Conservation (phyloP, 192 early-diverging fungal genomes). For the Coemansia pectinata region DNA sequence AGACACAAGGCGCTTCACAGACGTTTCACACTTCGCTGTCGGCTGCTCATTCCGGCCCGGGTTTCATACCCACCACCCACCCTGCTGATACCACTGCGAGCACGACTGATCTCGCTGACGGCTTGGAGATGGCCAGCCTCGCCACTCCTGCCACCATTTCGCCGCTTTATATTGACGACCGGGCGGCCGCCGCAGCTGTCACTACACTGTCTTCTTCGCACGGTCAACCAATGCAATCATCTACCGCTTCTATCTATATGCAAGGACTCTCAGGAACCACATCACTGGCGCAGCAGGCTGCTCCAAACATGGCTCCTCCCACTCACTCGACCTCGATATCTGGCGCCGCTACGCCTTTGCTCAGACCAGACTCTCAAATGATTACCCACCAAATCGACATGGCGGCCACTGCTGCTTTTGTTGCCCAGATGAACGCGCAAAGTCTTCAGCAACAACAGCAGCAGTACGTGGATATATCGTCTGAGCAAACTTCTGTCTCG, state of each 20-base stretch:
- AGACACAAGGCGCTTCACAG: slow-evolving; percentile 13
- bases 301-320: slow-evolving; percentile 7
- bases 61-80: slow-evolving; percentile 2
- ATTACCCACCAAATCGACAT: neutral
- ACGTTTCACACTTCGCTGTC: slow-evolving; percentile 17
- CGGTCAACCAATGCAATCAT: neutral
- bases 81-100: neutral
- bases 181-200: neutral
- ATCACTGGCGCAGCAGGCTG: neutral
- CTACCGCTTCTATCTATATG: slow-evolving; percentile 9
- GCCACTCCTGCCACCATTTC: slow-evolving; percentile 10
- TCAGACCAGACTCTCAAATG: neutral
- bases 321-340: neutral
- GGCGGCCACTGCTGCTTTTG: neutral
- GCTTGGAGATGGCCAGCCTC: slow-evolving; percentile 8
- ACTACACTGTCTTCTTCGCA: slow-evolving; percentile 1
- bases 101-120: slow-evolving; percentile 3
- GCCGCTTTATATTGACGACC: slow-evolving; percentile 17
- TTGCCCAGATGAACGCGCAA: neutral
- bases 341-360: neutral
- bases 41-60: neutral
- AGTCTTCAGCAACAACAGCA: neutral
- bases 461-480: neutral
- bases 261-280: neutral
- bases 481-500: neutral